Evolutionary conservation across 345 rosid genomes (phyloP).

Genomic region (Corymbia maculata): DNA sequence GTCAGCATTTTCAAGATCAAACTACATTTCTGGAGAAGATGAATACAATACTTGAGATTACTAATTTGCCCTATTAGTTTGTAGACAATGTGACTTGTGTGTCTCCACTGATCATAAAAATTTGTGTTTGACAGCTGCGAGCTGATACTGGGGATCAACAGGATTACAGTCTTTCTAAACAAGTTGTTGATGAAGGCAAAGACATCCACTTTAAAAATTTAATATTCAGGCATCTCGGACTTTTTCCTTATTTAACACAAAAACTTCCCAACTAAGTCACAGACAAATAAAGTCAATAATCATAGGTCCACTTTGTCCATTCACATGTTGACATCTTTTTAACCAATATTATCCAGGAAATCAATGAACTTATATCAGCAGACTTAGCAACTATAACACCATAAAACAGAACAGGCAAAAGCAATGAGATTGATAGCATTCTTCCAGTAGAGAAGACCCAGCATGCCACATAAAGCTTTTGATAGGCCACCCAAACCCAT

Average conservation of each 20-base stretch:
- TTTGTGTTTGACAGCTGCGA: not conserved
- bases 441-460: not conserved
- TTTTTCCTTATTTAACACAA: not conserved
- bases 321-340: not conserved
- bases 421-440: not conserved
- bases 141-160: not conserved
- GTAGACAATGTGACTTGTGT: not conserved
- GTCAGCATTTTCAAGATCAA: not conserved
- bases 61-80: not conserved
- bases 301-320: not conserved
- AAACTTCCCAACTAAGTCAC: not conserved
- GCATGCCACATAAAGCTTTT: not conserved
- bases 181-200: not conserved
- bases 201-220: not conserved
- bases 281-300: not conserved
- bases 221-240: not conserved
- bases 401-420: not conserved
- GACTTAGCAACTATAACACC: not conserved
- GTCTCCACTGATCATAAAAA: not conserved
- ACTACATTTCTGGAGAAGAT: not conserved
- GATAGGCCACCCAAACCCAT: not conserved
- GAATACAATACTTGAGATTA: not conserved
- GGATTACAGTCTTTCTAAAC: not conserved
- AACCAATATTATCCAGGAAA: not conserved
- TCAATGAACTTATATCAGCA: not conserved